Conservation (phyloP, 2,329 filamentous ascomycete genomes). For the Penicillium psychrosexuale region DNA sequence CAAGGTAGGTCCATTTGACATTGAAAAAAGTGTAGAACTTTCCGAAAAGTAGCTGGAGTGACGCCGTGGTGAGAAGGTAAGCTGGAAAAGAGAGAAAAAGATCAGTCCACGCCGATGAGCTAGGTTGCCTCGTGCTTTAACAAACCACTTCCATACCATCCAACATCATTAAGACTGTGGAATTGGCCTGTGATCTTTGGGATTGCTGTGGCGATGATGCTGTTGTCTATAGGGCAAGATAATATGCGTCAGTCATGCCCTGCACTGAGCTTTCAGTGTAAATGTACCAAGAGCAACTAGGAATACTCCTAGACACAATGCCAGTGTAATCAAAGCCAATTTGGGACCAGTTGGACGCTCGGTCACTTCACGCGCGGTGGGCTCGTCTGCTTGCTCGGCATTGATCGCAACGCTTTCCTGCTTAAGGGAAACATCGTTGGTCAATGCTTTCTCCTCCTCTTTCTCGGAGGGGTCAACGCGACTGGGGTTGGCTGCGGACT, state of each 20-base stretch:
- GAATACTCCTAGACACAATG: not conserved
- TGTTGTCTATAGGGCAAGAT: not conserved
- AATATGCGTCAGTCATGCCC: not conserved
- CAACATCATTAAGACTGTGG: slow-evolving; percentile 50
- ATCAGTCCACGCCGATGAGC: not conserved
- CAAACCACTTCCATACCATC: slow-evolving; percentile 56
- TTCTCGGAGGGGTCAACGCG: not conserved
- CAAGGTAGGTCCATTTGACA: slow-evolving; percentile 35
- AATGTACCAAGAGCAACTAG: not conserved
- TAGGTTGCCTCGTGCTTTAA: not conserved
- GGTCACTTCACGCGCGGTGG: not conserved
- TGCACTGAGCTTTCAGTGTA: not conserved
- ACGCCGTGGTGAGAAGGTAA: slow-evolving; percentile 22
- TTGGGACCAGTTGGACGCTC: not conserved
- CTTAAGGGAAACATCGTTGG: not conserved
- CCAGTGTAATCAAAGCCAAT: not conserved
- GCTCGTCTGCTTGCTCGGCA: not conserved
- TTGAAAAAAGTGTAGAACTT: slow-evolving; percentile 34
- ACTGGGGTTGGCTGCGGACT: not conserved
- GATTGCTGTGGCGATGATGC: slow-evolving; percentile 8
- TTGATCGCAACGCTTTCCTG: not conserved
- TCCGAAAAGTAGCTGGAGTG: slow-evolving; percentile 37
- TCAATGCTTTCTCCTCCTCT: not conserved
- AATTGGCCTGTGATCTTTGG: slow-evolving; percentile 19
- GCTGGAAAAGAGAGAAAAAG: slow-evolving; percentile 24